These are phyloP conservation scores for Melanogaster broomeanus DNA, from an alignment of 768 basidiomycete genomes.

Conservation along the genomic window DNA sequence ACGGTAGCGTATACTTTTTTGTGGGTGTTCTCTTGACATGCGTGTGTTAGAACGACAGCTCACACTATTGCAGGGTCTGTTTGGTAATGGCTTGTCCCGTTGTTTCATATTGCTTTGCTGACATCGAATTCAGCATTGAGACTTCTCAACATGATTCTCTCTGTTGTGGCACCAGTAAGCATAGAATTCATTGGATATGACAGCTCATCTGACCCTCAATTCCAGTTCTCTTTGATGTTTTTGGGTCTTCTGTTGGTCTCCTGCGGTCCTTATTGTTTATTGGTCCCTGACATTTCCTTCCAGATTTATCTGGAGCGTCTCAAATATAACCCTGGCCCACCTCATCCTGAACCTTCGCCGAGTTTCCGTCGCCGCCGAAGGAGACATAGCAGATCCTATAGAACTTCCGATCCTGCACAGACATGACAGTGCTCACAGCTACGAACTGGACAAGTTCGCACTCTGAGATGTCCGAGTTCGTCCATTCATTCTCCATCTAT, in stretches of 20 bases:
- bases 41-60: not conserved
- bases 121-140: constrained; percentile 14
- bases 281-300: not conserved
- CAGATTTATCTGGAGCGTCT: constrained; percentile 39
- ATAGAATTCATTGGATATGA: not conserved
- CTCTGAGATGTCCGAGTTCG: not conserved
- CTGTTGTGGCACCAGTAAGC: constrained; percentile 24
- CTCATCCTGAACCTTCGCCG: constrained; percentile 37
- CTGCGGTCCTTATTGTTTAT: not conserved
- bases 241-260: constrained; percentile 23
- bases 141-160: constrained; percentile 23
- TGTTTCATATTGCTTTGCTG: not conserved
- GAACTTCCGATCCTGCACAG: not conserved
- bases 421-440: not conserved
- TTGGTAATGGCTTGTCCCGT: constrained; percentile 16
- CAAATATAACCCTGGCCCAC: constrained; percentile 33
- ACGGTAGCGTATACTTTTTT: constrained; percentile 29
- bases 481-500: not conserved
- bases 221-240: constrained; percentile 18
- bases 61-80: constrained; percentile 17
- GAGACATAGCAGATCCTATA: not conserved
- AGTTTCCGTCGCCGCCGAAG: not conserved
- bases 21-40: constrained; percentile 11
- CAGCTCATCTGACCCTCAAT: not conserved
- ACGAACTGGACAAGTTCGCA: constrained; percentile 1